Conservation (phyloP, 257 asterid genomes). For the Forsythia viridissima region DNA sequence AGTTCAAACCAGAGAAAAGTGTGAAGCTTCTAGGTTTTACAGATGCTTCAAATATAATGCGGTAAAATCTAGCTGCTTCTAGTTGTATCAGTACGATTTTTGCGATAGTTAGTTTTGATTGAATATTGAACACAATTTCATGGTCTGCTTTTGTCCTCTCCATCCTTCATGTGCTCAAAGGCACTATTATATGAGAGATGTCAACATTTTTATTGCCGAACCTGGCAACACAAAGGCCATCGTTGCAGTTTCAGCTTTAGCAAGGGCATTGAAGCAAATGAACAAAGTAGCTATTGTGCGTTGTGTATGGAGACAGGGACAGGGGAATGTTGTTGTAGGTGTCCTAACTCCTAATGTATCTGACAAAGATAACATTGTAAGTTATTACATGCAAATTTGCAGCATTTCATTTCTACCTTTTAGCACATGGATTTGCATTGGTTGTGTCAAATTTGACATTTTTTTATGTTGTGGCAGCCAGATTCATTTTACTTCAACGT, state of each 20-base stretch:
- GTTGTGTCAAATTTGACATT: not conserved
- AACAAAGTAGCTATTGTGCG: constrained; percentile 88
- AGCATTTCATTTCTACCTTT: not conserved
- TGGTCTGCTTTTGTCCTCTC: too few relatives aligned
- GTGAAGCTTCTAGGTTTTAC: constrained; percentile 94
- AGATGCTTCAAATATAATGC: constrained; percentile 77
- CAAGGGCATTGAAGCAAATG: constrained; percentile 89
- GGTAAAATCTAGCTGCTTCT: constrained; percentile 46
- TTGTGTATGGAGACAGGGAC: constrained; percentile 98
- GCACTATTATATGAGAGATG: constrained; percentile 93
- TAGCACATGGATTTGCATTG: not conserved
- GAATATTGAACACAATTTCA: constrained; percentile 11
- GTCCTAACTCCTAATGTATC: constrained; percentile 81
- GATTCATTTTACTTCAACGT: constrained; percentile 94
- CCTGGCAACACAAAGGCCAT: constrained; percentile 75
- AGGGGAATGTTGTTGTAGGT: constrained; percentile 82
- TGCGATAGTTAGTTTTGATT: constrained; percentile 7
- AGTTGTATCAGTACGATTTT: constrained; percentile 10
- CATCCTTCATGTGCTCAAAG: constrained; percentile 27
- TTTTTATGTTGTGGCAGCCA: constrained; percentile 48
- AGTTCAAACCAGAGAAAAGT: constrained; percentile 92
- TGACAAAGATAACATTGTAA: constrained; percentile 64
- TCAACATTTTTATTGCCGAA: constrained; percentile 83
- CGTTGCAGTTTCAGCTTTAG: constrained; percentile 80
- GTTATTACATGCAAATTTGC: constrained; percentile 26